phyloP scores from a whole-genome alignment of 768 basidiomycete genomes.

The Rhodocollybia butyracea region DNA sequence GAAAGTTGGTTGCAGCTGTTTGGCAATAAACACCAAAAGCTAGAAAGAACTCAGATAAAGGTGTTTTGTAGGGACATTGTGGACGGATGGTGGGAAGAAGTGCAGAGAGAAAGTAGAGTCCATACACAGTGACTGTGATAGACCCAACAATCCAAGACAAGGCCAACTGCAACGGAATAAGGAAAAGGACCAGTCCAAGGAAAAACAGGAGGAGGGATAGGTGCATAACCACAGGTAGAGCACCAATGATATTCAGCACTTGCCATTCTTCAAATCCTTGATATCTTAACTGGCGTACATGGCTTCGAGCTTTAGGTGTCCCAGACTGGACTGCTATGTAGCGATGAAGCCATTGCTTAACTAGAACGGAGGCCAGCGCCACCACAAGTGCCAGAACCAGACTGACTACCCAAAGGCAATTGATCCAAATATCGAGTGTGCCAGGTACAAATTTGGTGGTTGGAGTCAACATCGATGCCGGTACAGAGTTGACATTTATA shows the following conservation, averaged over 20 bases:
- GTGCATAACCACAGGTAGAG: conserved; percentile 14
- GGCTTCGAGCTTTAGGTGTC: conserved; percentile 16
- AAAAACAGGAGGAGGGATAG: conserved; percentile 11
- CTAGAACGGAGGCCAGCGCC: conserved; percentile 20
- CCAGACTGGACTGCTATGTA: conserved; percentile 16
- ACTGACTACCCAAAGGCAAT: conserved; percentile 20
- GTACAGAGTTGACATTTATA: background rate
- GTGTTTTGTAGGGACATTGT: too few relatives aligned
- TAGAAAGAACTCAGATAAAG: too few relatives aligned
- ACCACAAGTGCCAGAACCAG: conserved; percentile 20
- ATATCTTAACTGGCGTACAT: conserved; percentile 18
- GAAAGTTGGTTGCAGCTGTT: too few relatives aligned
- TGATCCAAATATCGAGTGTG: conserved; percentile 8
- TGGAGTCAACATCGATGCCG: conserved; percentile 11
- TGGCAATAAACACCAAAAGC: too few relatives aligned
- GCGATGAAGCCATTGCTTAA: conserved; percentile 24
- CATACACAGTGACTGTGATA: too few relatives aligned
- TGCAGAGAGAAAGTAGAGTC: too few relatives aligned
- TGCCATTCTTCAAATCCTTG: conserved; percentile 19
- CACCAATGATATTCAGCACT: conserved; percentile 13
- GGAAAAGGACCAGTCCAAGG: conserved; percentile 11
- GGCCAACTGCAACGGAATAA: too few relatives aligned
- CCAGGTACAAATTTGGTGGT: conserved; percentile 1
- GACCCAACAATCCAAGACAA: too few relatives aligned
- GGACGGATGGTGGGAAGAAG: too few relatives aligned